These are phyloP conservation scores for Pseudogymnoascus sp. DNA, from an alignment of 2,329 filamentous ascomycete species.

Conservation along the genomic window DNA sequence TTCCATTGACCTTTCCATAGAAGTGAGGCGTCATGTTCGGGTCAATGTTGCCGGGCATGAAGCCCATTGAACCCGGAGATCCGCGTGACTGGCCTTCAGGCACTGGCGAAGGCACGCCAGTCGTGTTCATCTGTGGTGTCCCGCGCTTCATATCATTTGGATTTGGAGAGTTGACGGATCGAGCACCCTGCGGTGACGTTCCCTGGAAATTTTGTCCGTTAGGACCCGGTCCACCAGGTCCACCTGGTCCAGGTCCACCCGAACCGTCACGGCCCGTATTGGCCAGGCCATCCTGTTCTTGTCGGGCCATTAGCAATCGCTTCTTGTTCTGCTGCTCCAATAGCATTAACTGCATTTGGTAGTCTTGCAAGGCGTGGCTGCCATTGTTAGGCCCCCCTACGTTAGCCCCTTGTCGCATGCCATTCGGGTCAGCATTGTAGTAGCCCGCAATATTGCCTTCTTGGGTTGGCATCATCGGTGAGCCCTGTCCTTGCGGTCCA, in stretches of 20 bases:
- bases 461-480: constrained; percentile 65
- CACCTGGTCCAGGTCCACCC: constrained; percentile 45
- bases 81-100: constrained; percentile 62
- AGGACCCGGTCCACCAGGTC: constrained; percentile 45
- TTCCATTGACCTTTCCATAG: constrained; percentile 44
- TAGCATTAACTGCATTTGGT: constrained; percentile 84
- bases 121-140: constrained; percentile 64
- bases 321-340: constrained; percentile 86
- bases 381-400: constrained; percentile 22
- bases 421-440: constrained; percentile 54
- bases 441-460: constrained; percentile 51
- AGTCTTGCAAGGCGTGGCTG: constrained; percentile 77
- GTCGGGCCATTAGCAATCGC: constrained; percentile 72
- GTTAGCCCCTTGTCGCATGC: constrained; percentile 48
- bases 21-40: constrained; percentile 53
- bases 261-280: constrained; percentile 39
- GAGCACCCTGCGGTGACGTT: constrained; percentile 60
- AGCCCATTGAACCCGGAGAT: constrained; percentile 56
- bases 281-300: constrained; percentile 61
- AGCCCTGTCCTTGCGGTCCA: constrained; percentile 68
- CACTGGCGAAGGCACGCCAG: constrained; percentile 62
- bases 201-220: constrained; percentile 58
- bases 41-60: constrained; percentile 57
- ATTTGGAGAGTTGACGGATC: constrained; percentile 67
- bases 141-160: constrained; percentile 72